A percentile compares a stretch with the other conserved stretches of the same genome.
Conservation (phyloP, 768 basidiomycete genomes). For the Pleurotus salmoneostramineus region DNA sequence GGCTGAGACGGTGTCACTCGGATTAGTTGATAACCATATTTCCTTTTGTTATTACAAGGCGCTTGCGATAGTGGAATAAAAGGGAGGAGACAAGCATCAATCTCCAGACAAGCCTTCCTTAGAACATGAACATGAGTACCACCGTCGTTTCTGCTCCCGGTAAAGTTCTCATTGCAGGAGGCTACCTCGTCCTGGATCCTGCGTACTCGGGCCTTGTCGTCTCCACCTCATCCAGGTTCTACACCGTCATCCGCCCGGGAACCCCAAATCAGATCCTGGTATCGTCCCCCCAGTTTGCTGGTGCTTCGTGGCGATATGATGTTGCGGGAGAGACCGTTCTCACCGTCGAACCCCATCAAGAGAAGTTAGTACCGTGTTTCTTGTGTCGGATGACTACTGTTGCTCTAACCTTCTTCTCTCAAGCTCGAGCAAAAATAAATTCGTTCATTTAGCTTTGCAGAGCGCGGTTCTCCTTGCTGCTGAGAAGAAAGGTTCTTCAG, state of each 20-base stretch:
- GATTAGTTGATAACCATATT: background rate
- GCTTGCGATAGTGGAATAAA: constrained; percentile 5
- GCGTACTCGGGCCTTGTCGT: constrained; percentile 83
- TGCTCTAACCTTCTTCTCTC: constrained; percentile 6
- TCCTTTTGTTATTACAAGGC: constrained; percentile 6
- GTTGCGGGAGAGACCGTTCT: constrained; percentile 37
- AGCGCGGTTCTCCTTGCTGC: constrained; percentile 65
- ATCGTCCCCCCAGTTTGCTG: constrained; percentile 87
- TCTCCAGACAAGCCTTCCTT: constrained; percentile 10
- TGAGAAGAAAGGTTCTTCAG: constrained; percentile 48
- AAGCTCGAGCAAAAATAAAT: constrained; percentile 75
- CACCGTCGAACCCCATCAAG: constrained; percentile 25
- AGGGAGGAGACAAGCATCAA: constrained; percentile 4
- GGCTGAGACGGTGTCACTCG: too few relatives aligned
- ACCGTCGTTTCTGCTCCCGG: constrained; percentile 90
- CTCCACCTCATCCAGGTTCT: constrained; percentile 93
- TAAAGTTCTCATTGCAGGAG: constrained; percentile 93
- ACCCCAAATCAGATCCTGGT: constrained; percentile 54
- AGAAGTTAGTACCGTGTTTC: constrained; percentile 33
- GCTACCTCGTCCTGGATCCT: constrained; percentile 94
- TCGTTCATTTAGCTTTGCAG: constrained; percentile 86
- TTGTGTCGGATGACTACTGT: constrained; percentile 8
- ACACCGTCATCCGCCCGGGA: constrained; percentile 57
- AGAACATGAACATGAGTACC: constrained; percentile 30
- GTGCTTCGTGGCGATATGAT: constrained; percentile 73